Base-by-base conservation (phyloP, 2,329 filamentous ascomycete species). In the Aspergillus cejpii region DNA sequence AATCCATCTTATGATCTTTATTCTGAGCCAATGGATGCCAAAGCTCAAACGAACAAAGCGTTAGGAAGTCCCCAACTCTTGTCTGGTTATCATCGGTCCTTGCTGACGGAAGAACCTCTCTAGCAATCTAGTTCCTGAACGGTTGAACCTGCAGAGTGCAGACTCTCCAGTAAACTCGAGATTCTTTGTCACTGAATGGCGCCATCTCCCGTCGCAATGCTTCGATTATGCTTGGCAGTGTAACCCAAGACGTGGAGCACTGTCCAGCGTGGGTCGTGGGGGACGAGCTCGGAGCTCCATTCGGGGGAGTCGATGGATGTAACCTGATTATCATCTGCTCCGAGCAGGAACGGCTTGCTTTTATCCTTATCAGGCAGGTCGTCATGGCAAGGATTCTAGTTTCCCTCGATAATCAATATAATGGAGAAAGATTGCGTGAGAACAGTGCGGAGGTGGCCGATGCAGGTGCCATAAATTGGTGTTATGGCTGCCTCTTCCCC, bases 191-290 rank as follows among this genome's bases (percentile, higher is more conserved):
- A 34, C 6, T 24, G 27, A 40, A 44, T 34, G 31, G 31, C 15
- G 31, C 31, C 31, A 34, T 34, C 31, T 34, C 15, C n/a, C 10
- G 8, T 15, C 10, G 10, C 19, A 34, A 33, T 41, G 29, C 26
- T 15, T 34, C 31, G 31, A 34, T 14, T 19, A 14, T 17, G 29
- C 52, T 55, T 55, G 52, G 56, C 55, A 48, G 45, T 55, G 55
- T 45, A 55, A 52, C 50, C 50, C 43, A 50, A 50, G 51, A 34
- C 31, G 31, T 34, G 31, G 31, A 12, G 31, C 14, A 34, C 31
- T 24, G 33, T 37, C 15, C 44, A 31, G 21, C 21, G 12, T 12
- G 27, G 24, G n/a, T n/a, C n/a, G 28, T 31, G 28, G n/a, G n/a
- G 17, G 17, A 20, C 11, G 31, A 17, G 23, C 4, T 24, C 23